Base-by-base conservation (phyloP, 129 eudicot genomes). In the Scalesia atractyloides region DNA sequence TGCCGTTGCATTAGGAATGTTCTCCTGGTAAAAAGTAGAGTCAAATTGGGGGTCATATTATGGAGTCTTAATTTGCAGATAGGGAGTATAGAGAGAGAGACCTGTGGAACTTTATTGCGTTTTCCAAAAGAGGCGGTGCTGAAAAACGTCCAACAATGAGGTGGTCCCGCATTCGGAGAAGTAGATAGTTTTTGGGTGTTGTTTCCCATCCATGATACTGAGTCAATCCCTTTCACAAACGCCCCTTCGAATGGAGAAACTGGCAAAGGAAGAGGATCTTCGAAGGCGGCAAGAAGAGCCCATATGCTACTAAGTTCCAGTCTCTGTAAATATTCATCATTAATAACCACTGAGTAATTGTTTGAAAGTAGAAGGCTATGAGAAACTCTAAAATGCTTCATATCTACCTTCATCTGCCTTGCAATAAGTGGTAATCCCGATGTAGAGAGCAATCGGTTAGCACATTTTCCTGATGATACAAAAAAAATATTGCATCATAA, bases 251-350 rank as follows among this genome's bases (percentile, higher is more conserved):
- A 86, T n/a, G 88, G 87, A 72, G 75, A 77, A 59, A 48, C 36
- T 61, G 93, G 90, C 66, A 86, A 67, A 43, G 97, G 96, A 80
- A 93, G 89, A 84, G 97, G 95, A 56, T 93, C 96, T 66, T 89
- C 92, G 81, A 93, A 93, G 76, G 98, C 98, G 59, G 92, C 96
- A 70, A 93, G 90, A 77, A 89, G 97, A 56, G 97, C 98, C 98
- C 98, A 93, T 75, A 93, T 87, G 69, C 97, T 82, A 81, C 92
- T 89, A 65, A 93, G 84, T 47, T 90, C 96, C 41, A 93, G 81
- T 76, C 87, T 82, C 98, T 93, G 89, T 62, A 82, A 13, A 30
- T 41, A 60, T 60, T 60, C 19, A 14, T 12, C 44, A 6, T 60
- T 14, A 30, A 30, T 33, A 33, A 60, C 44, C 13, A 14, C 17